Evolutionary conservation across 805 yeast genomes (phyloP), one percentile per base, ranked within the genome.

Genomic region (Kluyveromyces siamensis): DNA sequence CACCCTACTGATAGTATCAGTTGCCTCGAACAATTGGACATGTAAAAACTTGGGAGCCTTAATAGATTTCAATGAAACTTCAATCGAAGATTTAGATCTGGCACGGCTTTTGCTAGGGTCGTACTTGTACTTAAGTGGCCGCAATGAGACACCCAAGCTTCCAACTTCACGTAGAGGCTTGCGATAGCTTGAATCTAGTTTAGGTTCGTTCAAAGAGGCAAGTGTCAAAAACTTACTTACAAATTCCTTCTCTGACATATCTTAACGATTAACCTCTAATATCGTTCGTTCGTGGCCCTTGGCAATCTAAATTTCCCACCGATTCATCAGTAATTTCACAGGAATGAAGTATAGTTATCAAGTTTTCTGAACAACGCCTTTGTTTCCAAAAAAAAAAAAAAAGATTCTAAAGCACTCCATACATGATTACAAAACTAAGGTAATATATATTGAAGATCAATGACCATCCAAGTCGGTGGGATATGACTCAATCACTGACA

Each of bases 21-120:
- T 55, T 1, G 52, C 37, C 25, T 51, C 40, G n/a, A 62, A 56
- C 19, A 60, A 52, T 19, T 62, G 52, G 14, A 60, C 54, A 14
- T 69, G 53, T 37, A 68, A 62, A 63, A 86, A 84, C 59, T 81
- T 85, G 6, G 95, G 95, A 5, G 83, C 77, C 56, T 81, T 80
- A 48, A 87, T 75, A 30, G 90, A 83, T 63, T 83, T 83, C 60
- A 87, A 72, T 5, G 63, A 57, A 14, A 75, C 66, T 13, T 52
- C 50, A 17, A 56, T 46, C 30, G 37, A 16, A 41, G 51, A 37
- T 2, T 14, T 27, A 37, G 44, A 19, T 9, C 27, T 27, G 13
- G 47, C 37, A 33, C 51, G 57, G 10, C 45, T 44, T 42, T 55
- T 56, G 11, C 50, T 52, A 21, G 60, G 62, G 27, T 60, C 59